Percentiles rank a stretch among this genome's conserved stretches.
These are phyloP conservation scores for Raphidocelis subcapitata DNA, from an alignment of 139 green algal genomes.

Conservation along the genomic window DNA sequence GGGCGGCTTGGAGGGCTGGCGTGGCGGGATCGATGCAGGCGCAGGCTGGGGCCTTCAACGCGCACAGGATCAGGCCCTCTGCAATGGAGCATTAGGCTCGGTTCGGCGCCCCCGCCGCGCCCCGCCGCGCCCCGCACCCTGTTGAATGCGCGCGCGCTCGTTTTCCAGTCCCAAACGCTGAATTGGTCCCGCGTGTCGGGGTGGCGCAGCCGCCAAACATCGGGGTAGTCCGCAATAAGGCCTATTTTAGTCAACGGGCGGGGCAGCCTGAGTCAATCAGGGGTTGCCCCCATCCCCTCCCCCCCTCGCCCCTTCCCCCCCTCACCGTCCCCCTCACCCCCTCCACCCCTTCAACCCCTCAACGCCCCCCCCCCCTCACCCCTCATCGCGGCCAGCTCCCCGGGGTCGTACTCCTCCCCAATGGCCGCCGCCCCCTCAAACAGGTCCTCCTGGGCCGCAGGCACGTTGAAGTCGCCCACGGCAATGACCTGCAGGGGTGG, in stretches of 20 bases:
- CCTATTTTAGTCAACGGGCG: too few species aligned
- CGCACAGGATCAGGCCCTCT: too few species aligned
- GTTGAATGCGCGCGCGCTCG: conserved; percentile 68
- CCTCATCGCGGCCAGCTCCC: conserved; percentile 25
- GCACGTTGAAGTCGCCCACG: conserved; percentile 29
- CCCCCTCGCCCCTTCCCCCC: neutral
- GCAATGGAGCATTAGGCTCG: too few species aligned
- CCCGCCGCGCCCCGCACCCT: conserved; percentile 14
- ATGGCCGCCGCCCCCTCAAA: neutral
- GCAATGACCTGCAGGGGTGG: conserved; percentile 35
- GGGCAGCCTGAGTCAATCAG: too few species aligned
- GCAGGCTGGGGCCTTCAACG: too few species aligned
- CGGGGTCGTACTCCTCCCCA: conserved; percentile 9
- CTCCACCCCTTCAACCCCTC: neutral
- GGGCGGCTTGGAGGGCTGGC: too few species aligned
- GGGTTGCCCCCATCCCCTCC: conserved; percentile 6
- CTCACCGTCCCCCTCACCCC: neutral
- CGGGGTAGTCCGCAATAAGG: too few species aligned
- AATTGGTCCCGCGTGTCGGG: conserved; percentile 6
- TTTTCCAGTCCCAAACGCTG: conserved; percentile 71
- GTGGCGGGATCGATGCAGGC: too few species aligned
- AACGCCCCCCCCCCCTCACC: neutral
- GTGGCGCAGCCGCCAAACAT: too few species aligned
- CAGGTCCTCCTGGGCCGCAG: conserved; percentile 5
- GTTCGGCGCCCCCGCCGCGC: too few species aligned